Conservation (phyloP, 805 yeast species). For the Ogataea parapolymorpha region DNA sequence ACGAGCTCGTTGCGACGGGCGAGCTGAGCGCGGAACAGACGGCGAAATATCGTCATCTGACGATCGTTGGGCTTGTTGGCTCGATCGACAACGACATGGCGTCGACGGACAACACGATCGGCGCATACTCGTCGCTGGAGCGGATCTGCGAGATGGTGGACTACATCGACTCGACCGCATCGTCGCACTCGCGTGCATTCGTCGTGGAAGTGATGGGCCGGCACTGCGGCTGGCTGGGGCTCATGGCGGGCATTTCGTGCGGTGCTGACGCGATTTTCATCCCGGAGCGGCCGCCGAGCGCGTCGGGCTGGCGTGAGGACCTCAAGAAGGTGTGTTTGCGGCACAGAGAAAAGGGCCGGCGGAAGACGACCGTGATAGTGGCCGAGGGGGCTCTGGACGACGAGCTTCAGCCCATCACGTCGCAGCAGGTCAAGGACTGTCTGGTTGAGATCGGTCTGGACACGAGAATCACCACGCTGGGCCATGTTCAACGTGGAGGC, state of each 20-base stretch:
- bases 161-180: constrained; percentile 96
- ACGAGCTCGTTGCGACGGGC: constrained; percentile 59
- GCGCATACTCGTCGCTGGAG: constrained; percentile 91
- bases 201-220: constrained; percentile 99
- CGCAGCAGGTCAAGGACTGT: constrained; percentile 77
- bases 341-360: constrained; percentile 83
- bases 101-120: constrained; percentile 93
- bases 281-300: constrained; percentile 87
- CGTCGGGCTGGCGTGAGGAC: constrained; percentile 74
- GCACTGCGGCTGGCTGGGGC: constrained; percentile 98
- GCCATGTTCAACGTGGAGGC: constrained; percentile 99
- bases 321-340: constrained; percentile 70
- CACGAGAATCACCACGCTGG: constrained; percentile 89
- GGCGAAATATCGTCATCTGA: constrained; percentile 64
- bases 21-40: constrained; percentile 57
- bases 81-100: constrained; percentile 99
- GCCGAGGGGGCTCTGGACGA: constrained; percentile 96
- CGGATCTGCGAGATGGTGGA: constrained; percentile 93
- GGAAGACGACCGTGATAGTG: constrained; percentile 94
- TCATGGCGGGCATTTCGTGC: constrained; percentile 96
- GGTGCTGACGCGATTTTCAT: constrained; percentile 93
- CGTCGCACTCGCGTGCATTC: constrained; percentile 95
- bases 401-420: constrained; percentile 74
- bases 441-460: constrained; percentile 84
- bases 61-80: constrained; percentile 92